Evolutionary conservation across 306 rosid genomes (phyloP), one percentile per base, ranked within the genome.

Genomic region (Oemleria cerasiformis): DNA sequence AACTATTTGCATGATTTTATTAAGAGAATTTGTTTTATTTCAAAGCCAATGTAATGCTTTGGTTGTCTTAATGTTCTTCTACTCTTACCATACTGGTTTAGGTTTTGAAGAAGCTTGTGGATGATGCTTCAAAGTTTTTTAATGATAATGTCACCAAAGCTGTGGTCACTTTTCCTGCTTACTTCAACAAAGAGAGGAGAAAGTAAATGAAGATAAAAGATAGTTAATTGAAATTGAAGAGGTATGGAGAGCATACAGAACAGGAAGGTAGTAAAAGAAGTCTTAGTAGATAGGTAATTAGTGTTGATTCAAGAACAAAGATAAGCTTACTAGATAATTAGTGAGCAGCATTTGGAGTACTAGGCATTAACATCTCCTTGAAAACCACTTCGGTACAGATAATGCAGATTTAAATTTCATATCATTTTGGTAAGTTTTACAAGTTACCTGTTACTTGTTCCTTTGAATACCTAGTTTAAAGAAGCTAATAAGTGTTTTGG

Each of bases 91-190:
- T 17, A 13, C 3, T 69, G 14, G 14, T 61, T 53, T 55, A 92
- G 97, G 92, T 93, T 2, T 77, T 93, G 85, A 86, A 97, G 67
- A 93, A 93, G 94, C 97, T 93, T 64, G 98, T 93, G 49, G 98
- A 93, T 63, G 98, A 93, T 63, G 98, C 98, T 72, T 93, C 98
- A 0, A 93, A 93, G 83, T 93, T 93, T 76, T 80, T 93, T 84
- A 93, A 90, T 63, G 98, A 93, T 68, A 93, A 93, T 83, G 97
- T 93, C 16, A 93, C 97, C 7, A 93, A 93, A 77, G 98, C 98
- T 21, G 98, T 93, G 41, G 98, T 93, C 10, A 93, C 98, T 0
- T 73, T 83, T 79, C 74, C 88, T 91, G 76, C 80, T 97, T 91
- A 53, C 88, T 93, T 93, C 82, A 93, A 93, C n/a, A n/a, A 10